Percentiles rank a stretch among this genome's conserved stretches.
phyloP scores from a whole-genome alignment of 2,329 filamentous ascomycete genomes.

The Xylariaceae sp. region DNA sequence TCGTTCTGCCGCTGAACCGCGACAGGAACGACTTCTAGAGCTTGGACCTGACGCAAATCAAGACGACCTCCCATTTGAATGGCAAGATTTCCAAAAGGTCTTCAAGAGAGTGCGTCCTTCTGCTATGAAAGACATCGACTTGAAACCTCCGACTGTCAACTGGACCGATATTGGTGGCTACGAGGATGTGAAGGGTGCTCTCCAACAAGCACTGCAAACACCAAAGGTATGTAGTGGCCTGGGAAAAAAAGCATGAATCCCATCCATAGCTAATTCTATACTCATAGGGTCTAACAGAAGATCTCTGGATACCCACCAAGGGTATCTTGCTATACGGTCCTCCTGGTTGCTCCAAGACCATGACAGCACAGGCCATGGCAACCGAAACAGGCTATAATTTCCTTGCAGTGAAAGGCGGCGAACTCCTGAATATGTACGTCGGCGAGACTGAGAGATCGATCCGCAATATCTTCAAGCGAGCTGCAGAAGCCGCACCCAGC shows the following conservation, averaged over 20 bases:
- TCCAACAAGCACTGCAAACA: conserved; percentile 48
- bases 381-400: conserved; percentile 92
- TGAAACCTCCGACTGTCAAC: conserved; percentile 80
- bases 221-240: conserved; percentile 28
- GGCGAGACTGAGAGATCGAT: conserved; percentile 88
- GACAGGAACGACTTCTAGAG: conserved; percentile 20
- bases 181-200: conserved; percentile 64
- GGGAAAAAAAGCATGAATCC: background rate
- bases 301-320: conserved; percentile 62
- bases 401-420: conserved; percentile 88
- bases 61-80: conserved; percentile 21
- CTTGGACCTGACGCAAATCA: conserved; percentile 5
- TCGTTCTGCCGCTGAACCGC: conserved; percentile 41
- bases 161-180: conserved; percentile 91
- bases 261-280: conserved; percentile 18
- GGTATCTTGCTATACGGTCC: conserved; percentile 88
- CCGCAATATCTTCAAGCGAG: conserved; percentile 81
- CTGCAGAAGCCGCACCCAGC: conserved; percentile 78
- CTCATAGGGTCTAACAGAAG: conserved; percentile 30
- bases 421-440: conserved; percentile 95
- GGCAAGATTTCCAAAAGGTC: conserved; percentile 61
- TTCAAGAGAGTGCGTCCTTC: conserved; percentile 71
- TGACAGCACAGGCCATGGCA: conserved; percentile 86
- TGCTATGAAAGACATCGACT: conserved; percentile 83
- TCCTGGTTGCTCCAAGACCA: conserved; percentile 91